Percentiles rank a stretch among this genome's conserved stretches.
These are phyloP conservation scores for Auxenochlorella protothecoides DNA, from an alignment of 139 green algal species.

Conservation along the genomic window DNA sequence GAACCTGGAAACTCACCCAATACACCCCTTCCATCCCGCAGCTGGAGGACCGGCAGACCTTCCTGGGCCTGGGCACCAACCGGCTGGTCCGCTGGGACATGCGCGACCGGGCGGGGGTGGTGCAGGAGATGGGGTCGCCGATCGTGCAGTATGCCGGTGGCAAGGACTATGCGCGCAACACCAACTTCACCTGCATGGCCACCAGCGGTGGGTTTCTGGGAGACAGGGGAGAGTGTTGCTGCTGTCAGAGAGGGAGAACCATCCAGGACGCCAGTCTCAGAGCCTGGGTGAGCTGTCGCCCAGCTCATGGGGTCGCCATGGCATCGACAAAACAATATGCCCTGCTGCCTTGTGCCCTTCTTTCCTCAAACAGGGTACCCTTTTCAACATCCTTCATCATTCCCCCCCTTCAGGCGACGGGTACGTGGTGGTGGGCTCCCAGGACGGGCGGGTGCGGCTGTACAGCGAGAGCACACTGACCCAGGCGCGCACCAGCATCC, in stretches of 20 bases:
- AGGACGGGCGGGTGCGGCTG: slow-evolving; percentile 79
- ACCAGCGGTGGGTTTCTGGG: slow-evolving; percentile 24
- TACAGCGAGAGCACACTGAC: slow-evolving; percentile 76
- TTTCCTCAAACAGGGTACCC: too few species aligned
- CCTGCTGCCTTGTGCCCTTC: too few species aligned
- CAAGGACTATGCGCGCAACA: slow-evolving; percentile 79
- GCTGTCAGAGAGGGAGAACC: too few species aligned
- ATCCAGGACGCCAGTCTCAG: background rate
- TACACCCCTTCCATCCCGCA: slow-evolving; percentile 4
- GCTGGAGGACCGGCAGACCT: slow-evolving; percentile 55
- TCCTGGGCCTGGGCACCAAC: slow-evolving; percentile 85
- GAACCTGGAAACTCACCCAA: too few species aligned
- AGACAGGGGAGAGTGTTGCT: too few species aligned
- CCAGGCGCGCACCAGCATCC: slow-evolving; percentile 76
- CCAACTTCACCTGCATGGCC: slow-evolving; percentile 78
- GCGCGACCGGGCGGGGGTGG: slow-evolving; percentile 44
- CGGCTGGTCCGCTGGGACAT: slow-evolving; percentile 74
- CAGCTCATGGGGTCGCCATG: too few species aligned
- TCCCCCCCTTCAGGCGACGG: slow-evolving; percentile 55
- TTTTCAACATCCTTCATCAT: too few species aligned
- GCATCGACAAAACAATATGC: too few species aligned
- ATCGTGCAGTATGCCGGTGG: slow-evolving; percentile 54
- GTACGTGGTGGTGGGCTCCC: slow-evolving; percentile 73
- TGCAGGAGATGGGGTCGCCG: slow-evolving; percentile 42
- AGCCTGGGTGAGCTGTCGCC: background rate